Base-by-base conservation (phyloP, 2,329 filamentous ascomycete genomes). In the Juglanconis juglandina region DNA sequence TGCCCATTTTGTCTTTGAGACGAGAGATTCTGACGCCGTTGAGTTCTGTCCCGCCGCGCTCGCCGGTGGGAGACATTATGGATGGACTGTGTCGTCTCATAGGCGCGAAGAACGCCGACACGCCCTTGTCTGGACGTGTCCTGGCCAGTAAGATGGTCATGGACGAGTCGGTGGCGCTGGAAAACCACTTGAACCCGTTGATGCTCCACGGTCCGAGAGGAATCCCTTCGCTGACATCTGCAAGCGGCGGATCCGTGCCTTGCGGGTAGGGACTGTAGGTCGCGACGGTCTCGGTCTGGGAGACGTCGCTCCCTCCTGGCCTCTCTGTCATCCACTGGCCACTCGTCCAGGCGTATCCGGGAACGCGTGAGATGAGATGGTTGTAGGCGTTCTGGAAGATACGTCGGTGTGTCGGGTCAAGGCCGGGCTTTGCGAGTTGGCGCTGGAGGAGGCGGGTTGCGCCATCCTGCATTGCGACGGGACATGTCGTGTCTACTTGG, bases 261-360 rank as follows among this genome's bases (percentile, higher is more conserved):
- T 69, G 67, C 0, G 68, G 67, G 14, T 58, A 62, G 5, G 68
- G 67, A 30, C 64, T 33, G 60, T 67, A 66, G 17, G 63, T 71
- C 3, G 87, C 86, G 4, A 82, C 72, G 0, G 88, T 91, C 71
- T 91, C 88, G 0, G 86, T 89, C 42, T 81, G 79, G 3, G 84
- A 85, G 1, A 91, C 86, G 66, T 91, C 88, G 64, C 86, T 89
- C 0, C 88, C 88, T 1, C 88, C 88, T 0, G 80, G 79, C 2
- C 88, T 79, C 66, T 91, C 88, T 0, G 88, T 91, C 88, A 91
- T 91, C 88, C 89, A 91, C 69, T 91, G 88, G 0, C 88, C 88
- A 46, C 83, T 88, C 0, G 87, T 91, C 88, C 88, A 91, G 0
- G 84, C 82, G 17, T 72, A 65, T 0, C 67, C 58, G 0, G 77